phyloP scores from a whole-genome alignment of 2,329 filamentous ascomycete species.

The Elsinoe batatas region DNA sequence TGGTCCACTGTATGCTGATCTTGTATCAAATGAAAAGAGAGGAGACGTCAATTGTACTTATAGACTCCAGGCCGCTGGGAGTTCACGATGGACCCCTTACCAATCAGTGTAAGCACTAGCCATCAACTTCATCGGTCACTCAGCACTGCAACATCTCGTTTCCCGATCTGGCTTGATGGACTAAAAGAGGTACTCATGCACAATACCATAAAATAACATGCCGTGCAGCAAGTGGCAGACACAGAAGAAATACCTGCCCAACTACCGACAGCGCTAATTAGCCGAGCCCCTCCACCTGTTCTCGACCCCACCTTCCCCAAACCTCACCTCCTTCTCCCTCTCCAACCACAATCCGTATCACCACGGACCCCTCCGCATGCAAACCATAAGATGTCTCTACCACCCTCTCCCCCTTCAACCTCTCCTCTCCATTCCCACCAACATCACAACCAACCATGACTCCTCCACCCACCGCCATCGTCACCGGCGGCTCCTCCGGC shows the following conservation, averaged over 20 bases:
- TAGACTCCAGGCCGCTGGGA: no score
- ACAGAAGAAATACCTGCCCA: no score
- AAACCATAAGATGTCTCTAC: background rate
- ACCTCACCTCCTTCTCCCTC: background rate
- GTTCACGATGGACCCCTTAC: no score
- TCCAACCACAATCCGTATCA: background rate
- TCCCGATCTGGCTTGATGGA: no score
- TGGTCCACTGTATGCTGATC: no score
- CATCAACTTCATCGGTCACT: no score
- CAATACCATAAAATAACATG: no score
- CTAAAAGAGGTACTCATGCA: no score
- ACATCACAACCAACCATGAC: conserved; percentile 22
- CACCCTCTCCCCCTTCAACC: background rate
- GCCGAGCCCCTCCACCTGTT: background rate
- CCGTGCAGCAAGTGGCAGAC: no score
- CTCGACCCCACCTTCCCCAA: background rate
- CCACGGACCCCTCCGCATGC: background rate
- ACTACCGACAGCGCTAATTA: background rate
- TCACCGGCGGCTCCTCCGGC: conserved; percentile 37
- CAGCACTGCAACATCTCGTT: no score
- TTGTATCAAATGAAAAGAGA: no score
- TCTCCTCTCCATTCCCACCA: background rate
- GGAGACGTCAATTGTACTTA: background rate
- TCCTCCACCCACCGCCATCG: conserved; percentile 30
- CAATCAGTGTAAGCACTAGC: no score